These are phyloP conservation scores for Warburgia ugandensis DNA, from an alignment of 164 flowering plant species.

Conservation along the genomic window DNA sequence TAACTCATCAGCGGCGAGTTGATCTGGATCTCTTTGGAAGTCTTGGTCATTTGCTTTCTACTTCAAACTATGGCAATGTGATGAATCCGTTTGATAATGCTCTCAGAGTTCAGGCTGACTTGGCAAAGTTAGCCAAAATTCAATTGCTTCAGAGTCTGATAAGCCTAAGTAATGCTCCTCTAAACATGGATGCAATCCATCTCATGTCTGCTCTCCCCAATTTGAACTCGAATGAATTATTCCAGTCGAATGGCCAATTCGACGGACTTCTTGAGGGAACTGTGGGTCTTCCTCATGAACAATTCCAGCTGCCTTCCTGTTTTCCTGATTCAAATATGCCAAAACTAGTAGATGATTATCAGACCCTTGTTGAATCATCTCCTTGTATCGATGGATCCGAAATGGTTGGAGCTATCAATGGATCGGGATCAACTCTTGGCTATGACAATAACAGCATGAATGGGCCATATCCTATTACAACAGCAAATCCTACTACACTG, in stretches of 20 bases:
- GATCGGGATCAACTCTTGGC: background rate
- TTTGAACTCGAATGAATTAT: background rate
- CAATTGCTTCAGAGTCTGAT: slow-evolving; percentile 38
- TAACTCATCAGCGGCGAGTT: slow-evolving; percentile 53
- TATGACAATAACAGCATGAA: background rate
- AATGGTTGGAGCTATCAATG: background rate
- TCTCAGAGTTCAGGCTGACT: slow-evolving; percentile 39
- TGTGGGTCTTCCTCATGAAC: background rate
- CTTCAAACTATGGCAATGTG: slow-evolving; percentile 17
- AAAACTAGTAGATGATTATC: slow-evolving; percentile 7
- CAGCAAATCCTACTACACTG: slow-evolving; percentile 4
- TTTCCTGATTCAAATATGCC: slow-evolving; percentile 2
- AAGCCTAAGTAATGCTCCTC: slow-evolving; percentile 14
- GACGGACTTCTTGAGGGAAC: slow-evolving; percentile 6
- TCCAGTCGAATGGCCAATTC: slow-evolving; percentile 1
- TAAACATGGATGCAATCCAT: slow-evolving; percentile 12
- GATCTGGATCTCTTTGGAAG: slow-evolving; percentile 36
- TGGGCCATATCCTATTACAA: background rate
- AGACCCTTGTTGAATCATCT: slow-evolving; percentile 2
- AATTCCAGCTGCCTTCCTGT: background rate
- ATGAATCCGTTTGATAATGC: slow-evolving; percentile 36
- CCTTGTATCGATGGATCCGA: background rate
- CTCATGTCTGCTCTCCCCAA: slow-evolving; percentile 7
- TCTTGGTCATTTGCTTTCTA: slow-evolving; percentile 30
- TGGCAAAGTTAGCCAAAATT: slow-evolving; percentile 36